Base-by-base conservation (phyloP, 805 yeast genomes). In the Candida ficus region DNA sequence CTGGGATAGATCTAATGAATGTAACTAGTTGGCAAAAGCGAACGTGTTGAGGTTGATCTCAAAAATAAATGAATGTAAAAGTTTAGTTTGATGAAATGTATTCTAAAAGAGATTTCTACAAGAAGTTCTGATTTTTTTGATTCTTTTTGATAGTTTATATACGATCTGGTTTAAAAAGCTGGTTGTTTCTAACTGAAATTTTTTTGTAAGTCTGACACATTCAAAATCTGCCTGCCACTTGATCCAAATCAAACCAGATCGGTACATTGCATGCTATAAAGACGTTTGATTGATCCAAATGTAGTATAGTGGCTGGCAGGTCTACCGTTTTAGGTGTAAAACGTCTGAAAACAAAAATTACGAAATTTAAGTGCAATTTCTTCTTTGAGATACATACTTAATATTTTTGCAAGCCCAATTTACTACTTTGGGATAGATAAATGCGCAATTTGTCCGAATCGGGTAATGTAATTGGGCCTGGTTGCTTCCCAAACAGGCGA, bases 211-310 rank as follows among this genome's bases (percentile, higher is more conserved):
- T 6, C 21, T 34, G 37, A 34, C 37, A 34, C 37, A 34, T 25
- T 26, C 36, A 10, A 22, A 13, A 22, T n/a, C 8, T 28, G 38
- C 38, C 38, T 35, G 38, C 38, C 38, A 35, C 19, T 19, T 33
- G 14, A 18, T 18, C 32, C 27, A 27, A 23, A 29, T 16, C 20
- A 9, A 16, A n/a, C n/a, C n/a, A n/a, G n/a, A n/a, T n/a, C n/a
- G n/a, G n/a, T n/a, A n/a, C n/a, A n/a, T n/a, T n/a, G n/a, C n/a
- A n/a, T n/a, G n/a, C n/a, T n/a, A n/a, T n/a, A n/a, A n/a, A n/a
- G n/a, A n/a, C n/a, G n/a, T n/a, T n/a, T n/a, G n/a, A n/a, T n/a
- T 27, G 29, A 27, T 27, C 17, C 14, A 21, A 21, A 21, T 21
- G 23, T 21, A 21, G 23, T n/a, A n/a, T n/a, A n/a, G n/a, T n/a